Evolutionary conservation across 805 yeast species (phyloP), one percentile per base, ranked within the genome.

Genomic region (Lipomyces chichibuensis): DNA sequence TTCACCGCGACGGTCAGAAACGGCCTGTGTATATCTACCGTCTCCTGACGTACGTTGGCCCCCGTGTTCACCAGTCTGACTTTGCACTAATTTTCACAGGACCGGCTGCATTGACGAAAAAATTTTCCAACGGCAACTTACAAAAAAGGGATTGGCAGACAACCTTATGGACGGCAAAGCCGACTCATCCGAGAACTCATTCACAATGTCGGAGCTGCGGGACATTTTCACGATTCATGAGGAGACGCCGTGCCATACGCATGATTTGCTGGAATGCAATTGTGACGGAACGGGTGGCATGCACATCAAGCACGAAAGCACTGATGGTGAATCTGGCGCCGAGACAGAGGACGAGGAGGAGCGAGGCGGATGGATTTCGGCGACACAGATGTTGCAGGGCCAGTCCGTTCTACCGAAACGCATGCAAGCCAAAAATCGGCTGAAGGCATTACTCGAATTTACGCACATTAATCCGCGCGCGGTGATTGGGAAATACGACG

Each of bases 81-180:
- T 20, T 20, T 14, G 8, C 11, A 13, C 55, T 64, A 25, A 27
- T 32, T 20, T 1, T 7, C 17, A 13, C 20, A 63, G 70, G 2
- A 87, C 96, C 0, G 99, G 98, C 0, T 87, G 93, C 64, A 89
- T 92, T 46, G 99, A 95, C 76, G 99, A 95, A 76, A 94, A 93
- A 78, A 93, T 95, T 2, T 88, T 90, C 67, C 98, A 95, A 76
- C 81, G 99, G 23, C 99, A 95, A 77, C 79, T 93, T 63, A 88
- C 91, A 82, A 95, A 95, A 76, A 85, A 81, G 64, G 92, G 88
- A 62, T 78, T 94, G 60, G 90, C 97, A 59, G 88, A 88, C 69
- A 87, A 86, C 70, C 89, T 94, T 72, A 82, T 85, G 71, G 88
- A 81, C 56, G 74, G 71, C 25, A 69, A 72, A 3, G 62, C 63